Base-by-base conservation (phyloP, 495 filamentous ascomycete species). In the Astrothelium subdiscretum region DNA sequence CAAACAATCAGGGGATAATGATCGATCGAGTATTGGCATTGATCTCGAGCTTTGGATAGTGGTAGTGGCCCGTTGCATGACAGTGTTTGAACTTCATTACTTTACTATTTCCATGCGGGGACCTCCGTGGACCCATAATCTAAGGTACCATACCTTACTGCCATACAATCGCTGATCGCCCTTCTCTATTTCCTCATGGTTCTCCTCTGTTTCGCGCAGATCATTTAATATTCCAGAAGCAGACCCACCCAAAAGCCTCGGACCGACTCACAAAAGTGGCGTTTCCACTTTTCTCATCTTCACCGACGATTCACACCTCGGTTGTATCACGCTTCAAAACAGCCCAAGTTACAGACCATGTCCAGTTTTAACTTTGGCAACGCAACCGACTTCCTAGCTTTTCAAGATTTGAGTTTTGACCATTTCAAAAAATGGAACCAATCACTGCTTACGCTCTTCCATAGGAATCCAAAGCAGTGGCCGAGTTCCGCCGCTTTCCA, bases 321-420 rank as follows among this genome's bases (percentile, higher is more conserved):
- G 48, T 20, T 54, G 48, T 54, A 54, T 54, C 48, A 54, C 15
- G 48, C 48, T 29, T 54, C 24, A 26, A 54, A 54, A 54, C 48
- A 26, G 24, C 20, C 48, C 8, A 29, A 54, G 48, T 54, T 54
- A 54, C 48, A 54, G 48, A 29, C 29, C 5, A 8, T 3, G 22
- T 29, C 48, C 22, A 54, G 48, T 26, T 54, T 54, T 24, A 10
- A 54, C 29, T 29, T 11, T 15, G 6, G 5, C 26, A 54, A 27
- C 20, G 22, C 12, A 54, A 29, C 26, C 48, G 22, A 29, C 15
- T 15, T 29, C 48, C 48, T 29, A 26, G 24, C 22, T 18, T 15
- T 54, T 54, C 48, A 54, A 54, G 48, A 54, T 54, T 54, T 54
- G 48, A 54, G 48, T 54, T 54, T 54, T 54, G 22, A 15, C 24